Evolutionary conservation across 108 stramenopile species (phyloP), one percentile per base, ranked within the genome.

Genomic region (Nannochloropsis salina): DNA sequence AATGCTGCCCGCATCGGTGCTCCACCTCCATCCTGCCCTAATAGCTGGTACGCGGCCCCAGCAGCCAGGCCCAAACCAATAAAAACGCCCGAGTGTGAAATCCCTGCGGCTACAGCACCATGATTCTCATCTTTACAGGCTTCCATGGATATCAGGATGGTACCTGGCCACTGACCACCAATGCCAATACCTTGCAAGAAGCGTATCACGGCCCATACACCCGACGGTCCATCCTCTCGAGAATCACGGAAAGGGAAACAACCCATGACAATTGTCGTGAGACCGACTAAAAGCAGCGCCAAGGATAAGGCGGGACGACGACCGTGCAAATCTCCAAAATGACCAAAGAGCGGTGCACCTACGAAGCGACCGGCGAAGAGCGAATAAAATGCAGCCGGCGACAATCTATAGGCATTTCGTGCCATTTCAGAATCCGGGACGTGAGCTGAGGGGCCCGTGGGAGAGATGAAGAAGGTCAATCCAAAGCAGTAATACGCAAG

Each of bases 341-440:
- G 61, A n/a, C 61, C 61, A n/a, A 74, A 74, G n/a, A 74, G 15
- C 61, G n/a, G 4, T n/a, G 20, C 61, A n/a, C 61, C 61, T 6
- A 74, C n/a, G 61, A 74, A 74, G 61, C 61, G 61, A 74, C 61
- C 61, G 20, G 61, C 61, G n/a, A 74, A 74, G n/a, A 74, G 61
- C 61, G 3, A 74, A n/a, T 74, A 74, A 74, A 74, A 74, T 15
- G 61, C 61, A 74, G 61, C 61, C 20, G 61, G 61, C 61, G 61
- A n/a, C 61, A 74, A 3, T 15, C 8, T 4, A 6, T 74, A 6
- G 61, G 61, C 61, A n/a, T 74, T 74, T 15, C 61, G 61, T 74
- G 61, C 61, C n/a, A n/a, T 15, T 15, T 74, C 61, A 15, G 61
- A n/a, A 15, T n/a, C n/a, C 20, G 61, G 61, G n/a, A 74, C 61